These are phyloP conservation scores for Fusarium metavorans DNA, from an alignment of 2,329 filamentous ascomycete species.

Conservation along the genomic window DNA sequence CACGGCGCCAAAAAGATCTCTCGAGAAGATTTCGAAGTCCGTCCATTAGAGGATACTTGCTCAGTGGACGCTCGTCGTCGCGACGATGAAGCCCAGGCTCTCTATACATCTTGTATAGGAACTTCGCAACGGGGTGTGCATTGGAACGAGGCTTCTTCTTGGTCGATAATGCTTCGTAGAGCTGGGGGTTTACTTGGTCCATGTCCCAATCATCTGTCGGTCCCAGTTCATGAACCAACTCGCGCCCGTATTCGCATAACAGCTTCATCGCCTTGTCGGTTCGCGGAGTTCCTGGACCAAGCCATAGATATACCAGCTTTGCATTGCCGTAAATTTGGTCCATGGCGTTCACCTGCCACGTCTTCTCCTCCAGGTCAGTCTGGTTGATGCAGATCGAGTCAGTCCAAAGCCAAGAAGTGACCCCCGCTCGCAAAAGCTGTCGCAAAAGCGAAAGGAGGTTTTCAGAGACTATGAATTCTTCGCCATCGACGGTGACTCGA, in stretches of 20 bases:
- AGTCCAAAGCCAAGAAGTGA: slow-evolving; percentile 36
- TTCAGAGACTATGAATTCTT: not conserved
- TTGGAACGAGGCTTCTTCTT: not conserved
- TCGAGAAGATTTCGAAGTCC: slow-evolving; percentile 10
- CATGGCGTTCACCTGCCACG: slow-evolving; percentile 33
- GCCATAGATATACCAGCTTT: slow-evolving; percentile 31
- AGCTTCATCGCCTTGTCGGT: slow-evolving; percentile 22
- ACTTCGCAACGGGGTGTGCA: not conserved
- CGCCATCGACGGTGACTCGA: slow-evolving; percentile 7
- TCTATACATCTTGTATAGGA: not conserved
- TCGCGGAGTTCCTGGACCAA: slow-evolving; percentile 15
- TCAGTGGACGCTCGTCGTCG: not conserved
- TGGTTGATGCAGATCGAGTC: slow-evolving; percentile 42
- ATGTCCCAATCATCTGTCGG: not conserved
- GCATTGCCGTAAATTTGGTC: slow-evolving; percentile 27
- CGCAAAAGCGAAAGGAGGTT: slow-evolving; percentile 22
- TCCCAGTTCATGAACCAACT: not conserved
- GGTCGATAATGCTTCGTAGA: not conserved
- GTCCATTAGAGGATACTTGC: not conserved
- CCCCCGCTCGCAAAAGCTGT: slow-evolving; percentile 6
- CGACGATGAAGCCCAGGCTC: not conserved
- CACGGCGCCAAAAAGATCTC: slow-evolving; percentile 12
- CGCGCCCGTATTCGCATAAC: slow-evolving; percentile 7
- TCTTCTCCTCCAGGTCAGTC: slow-evolving; percentile 30
- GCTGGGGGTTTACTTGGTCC: not conserved